Conservation (phyloP, 805 yeast genomes). For the Debaryomyces prosopidis region DNA sequence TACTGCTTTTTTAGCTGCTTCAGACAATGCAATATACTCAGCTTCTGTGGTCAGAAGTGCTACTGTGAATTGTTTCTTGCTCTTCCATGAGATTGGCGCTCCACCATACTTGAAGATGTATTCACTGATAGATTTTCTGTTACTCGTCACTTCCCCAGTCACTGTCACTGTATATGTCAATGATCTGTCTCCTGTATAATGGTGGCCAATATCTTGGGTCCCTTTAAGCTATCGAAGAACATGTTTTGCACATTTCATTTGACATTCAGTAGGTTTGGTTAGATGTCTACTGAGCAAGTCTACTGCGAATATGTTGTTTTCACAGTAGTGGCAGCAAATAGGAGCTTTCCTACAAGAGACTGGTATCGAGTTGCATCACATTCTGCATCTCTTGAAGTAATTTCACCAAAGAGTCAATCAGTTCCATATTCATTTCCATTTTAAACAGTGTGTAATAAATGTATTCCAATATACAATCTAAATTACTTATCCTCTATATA, state of each 20-base stretch:
- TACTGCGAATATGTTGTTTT: too few relatives aligned
- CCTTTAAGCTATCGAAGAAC: conserved; percentile 13
- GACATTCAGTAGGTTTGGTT: too few relatives aligned
- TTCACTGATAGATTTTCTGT: conserved; percentile 9
- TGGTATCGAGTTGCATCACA: too few relatives aligned
- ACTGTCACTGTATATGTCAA: conserved; percentile 13
- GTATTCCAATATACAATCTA: too few relatives aligned
- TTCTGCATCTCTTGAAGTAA: neutral
- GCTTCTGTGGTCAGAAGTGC: conserved; percentile 15
- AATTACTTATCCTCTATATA: too few relatives aligned
- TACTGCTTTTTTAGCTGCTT: neutral
- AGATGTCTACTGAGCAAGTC: too few relatives aligned
- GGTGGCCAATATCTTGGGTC: conserved; percentile 2
- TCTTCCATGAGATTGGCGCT: conserved; percentile 15
- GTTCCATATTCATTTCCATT: neutral
- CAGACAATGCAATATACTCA: conserved; percentile 9
- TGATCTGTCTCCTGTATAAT: neutral
- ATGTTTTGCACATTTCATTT: neutral
- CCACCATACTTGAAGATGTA: conserved; percentile 1
- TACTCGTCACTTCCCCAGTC: conserved; percentile 8
- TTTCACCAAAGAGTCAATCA: neutral
- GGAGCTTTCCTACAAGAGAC: too few relatives aligned
- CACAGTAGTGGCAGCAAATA: too few relatives aligned
- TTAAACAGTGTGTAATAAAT: too few relatives aligned
- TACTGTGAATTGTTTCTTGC: conserved; percentile 12